Conservation (phyloP, 208 protist genomes). For the Trypanosoma melophagium region DNA sequence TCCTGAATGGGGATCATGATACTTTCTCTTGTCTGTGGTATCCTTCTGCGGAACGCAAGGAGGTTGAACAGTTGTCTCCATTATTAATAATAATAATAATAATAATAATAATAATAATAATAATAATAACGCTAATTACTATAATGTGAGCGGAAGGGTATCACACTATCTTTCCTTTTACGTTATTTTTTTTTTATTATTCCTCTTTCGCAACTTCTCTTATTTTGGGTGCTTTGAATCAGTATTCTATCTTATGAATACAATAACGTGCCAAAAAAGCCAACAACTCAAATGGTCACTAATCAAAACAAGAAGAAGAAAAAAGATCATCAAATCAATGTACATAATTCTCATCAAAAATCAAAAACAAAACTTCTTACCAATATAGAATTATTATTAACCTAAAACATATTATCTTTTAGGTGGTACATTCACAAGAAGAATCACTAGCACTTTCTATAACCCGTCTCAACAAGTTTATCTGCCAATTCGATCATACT, state of each 20-base stretch:
- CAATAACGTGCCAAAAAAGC: neutral
- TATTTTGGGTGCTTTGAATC: no score
- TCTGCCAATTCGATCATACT: slow-evolving; percentile 22
- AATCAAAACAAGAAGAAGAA: neutral
- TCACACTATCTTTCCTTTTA: no score
- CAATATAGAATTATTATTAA: no score
- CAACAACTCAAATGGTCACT: neutral
- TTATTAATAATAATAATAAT: neutral
- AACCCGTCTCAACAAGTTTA: slow-evolving; percentile 15
- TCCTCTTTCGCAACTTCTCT: no score
- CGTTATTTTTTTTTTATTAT: no score
- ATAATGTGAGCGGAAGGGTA: no score
- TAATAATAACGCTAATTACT: no score
- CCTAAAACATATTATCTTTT: neutral
- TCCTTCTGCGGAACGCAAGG: slow-evolving; percentile 7
- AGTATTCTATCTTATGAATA: neutral
- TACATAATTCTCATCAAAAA: neutral
- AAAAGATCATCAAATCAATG: neutral
- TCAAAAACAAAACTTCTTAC: neutral
- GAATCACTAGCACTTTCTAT: slow-evolving; percentile 20
- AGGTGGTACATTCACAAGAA: no score
- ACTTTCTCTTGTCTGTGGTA: neutral
- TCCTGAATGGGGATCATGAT: neutral
- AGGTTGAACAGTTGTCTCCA: neutral
- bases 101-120: no score